Evolutionary conservation across 495 filamentous ascomycete species (phyloP), one percentile per base, ranked within the genome.

Genomic region (Hypoxylon intermedium): DNA sequence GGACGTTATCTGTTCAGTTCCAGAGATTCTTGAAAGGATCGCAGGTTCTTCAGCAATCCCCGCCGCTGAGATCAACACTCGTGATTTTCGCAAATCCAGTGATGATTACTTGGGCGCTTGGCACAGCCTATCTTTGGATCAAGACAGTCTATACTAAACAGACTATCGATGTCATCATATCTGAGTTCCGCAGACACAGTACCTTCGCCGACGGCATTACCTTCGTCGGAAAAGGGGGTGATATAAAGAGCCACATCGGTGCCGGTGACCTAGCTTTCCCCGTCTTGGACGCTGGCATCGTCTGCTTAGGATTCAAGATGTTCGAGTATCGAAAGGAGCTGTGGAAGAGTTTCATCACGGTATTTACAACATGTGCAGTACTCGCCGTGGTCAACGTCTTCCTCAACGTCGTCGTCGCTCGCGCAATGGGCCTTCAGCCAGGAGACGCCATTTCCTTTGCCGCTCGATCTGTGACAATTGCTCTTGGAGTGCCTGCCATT

Each of bases 301-400:
- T 75, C 0, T 70, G 72, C 2, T 72, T 79, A 72, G 78, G 79
- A 0, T 69, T 80, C 42, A 81, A 81, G 60, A 75, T 81, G 37
- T 80, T 75, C 64, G 72, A 77, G 52, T 77, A 77, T 67, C 73
- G 77, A 9, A 28, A 47, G 1, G 75, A 75, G 23, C 58, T 81
- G 0, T 63, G 72, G 57, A 72, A 72, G 3, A 78, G 77, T 2
- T 49, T 75, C 9, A 67, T 67, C 26, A 71, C 74, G 0, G 69
- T 76, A 13, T 33, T 67, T 6, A 73, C 73, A 15, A 72, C 73
- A 0, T 71, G 68, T 11, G 20, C 62, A 4, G 23, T 69, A 0
- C 70, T 76, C 5, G 56, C 75, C 9, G 56, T 63, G 3, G 53
- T 42, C 6, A 80, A 75, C 61, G 57, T 79, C 37, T 65, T 72